phyloP scores from a whole-genome alignment of 2,329 filamentous ascomycete species.

The Anisogramma anomala region DNA sequence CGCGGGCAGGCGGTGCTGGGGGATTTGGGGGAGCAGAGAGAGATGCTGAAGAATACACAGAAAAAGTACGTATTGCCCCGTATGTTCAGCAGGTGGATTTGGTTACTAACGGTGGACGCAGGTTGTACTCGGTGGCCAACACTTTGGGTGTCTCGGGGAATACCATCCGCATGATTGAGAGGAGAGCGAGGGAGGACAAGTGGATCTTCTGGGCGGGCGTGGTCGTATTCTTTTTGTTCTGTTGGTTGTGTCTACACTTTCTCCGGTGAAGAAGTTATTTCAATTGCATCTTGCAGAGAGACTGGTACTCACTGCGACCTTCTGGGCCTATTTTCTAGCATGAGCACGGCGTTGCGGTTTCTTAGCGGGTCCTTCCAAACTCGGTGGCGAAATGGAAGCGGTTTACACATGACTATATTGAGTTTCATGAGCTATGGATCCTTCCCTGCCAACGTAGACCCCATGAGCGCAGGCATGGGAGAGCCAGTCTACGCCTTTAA shows the following conservation, averaged over 20 bases:
- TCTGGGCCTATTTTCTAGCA: background rate
- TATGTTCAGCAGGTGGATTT: background rate
- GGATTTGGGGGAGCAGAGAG: conserved; percentile 78
- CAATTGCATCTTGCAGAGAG: background rate
- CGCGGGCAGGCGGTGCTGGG: conserved; percentile 80
- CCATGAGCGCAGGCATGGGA: background rate
- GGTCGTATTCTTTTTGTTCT: conserved; percentile 78
- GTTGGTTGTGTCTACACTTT: conserved; percentile 81
- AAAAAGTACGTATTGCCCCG: conserved; percentile 34
- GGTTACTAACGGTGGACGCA: background rate
- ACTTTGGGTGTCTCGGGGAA: conserved; percentile 88
- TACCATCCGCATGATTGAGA: conserved; percentile 92
- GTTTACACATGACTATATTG: no score
- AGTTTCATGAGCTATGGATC: background rate
- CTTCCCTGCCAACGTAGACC: background rate
- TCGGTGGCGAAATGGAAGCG: no score
- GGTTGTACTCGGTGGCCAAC: conserved; percentile 81
- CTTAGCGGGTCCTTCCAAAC: background rate
- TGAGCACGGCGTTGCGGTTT: conserved; percentile 12
- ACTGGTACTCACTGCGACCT: background rate
- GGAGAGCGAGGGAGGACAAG: conserved; percentile 86
- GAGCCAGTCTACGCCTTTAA: conserved; percentile 25
- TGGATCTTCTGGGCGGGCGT: conserved; percentile 93
- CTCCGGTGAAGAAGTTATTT: conserved; percentile 62
- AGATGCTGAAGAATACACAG: conserved; percentile 93